Base-by-base conservation (phyloP, 352 stramenopile species). In the Hyaloperonospora brassicae region DNA sequence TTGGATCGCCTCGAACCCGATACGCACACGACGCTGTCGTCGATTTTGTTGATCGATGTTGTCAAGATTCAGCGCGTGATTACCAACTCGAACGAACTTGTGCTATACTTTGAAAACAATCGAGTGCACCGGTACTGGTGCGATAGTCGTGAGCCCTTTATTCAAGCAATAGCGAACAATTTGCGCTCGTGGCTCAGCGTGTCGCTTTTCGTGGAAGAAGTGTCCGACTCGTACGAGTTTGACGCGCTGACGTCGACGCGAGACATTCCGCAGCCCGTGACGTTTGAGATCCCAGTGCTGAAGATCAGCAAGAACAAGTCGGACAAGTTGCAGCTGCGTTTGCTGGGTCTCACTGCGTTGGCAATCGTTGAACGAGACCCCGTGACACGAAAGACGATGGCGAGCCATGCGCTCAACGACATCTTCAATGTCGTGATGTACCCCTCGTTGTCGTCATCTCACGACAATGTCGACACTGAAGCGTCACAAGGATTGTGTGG, bases 391-490 rank as follows among this genome's bases (percentile, higher is more conserved):
- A 73, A 79, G 36, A 93, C 82, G 24, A 52, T 89, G 8, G 74
- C 76, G 8, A 85, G 59, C 11, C 72, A 88, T 47, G 66, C 68
- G 12, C 53, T 94, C 1, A 88, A 76, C 42, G 84, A 94, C 47
- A 79, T 94, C 8, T 94, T 89, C 61, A 94, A 92, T 44, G 70
- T 91, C 23, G 81, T 92, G 14, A 87, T 94, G 61, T 94, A 91
- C 41, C 79, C 84, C n/a, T 81, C 81, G 2, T 57, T 92, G 13
- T 92, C 81, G 24, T 78, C 81, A 31, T 79, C 72, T 17, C 62
- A 79, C 42, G 61, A 72, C 48, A 70, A 89, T 14, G 52, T 43
- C 9, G 65, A 62, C 25, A 66, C 47, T 30, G 70, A 74, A 22
- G 60, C 70, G 12, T 76, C 82, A 1, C 76, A 89, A 62, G 82